Base-by-base conservation (phyloP, 208 protist genomes). In the Tritrichomonas foetus region DNA sequence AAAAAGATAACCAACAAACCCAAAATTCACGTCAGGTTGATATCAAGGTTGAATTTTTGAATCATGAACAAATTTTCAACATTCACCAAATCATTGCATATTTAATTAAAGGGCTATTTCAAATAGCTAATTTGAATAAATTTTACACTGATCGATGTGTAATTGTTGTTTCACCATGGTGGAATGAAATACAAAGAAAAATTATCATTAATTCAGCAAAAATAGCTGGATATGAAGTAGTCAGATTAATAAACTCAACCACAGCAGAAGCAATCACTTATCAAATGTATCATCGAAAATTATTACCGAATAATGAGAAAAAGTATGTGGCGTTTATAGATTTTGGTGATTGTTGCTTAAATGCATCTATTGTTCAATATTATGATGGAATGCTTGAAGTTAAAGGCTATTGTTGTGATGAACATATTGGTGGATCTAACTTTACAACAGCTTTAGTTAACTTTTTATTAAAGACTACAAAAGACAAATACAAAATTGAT, bases 171-270 rank as follows among this genome's bases (percentile, higher is more conserved):
- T 94, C 94, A 44, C 93, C 93, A 39, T 95, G 92, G 53, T 95
- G 78, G 84, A 94, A 49, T 9, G 94, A 95, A 33, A 27, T 94
- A 9, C 93, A 95, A 44, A n/a, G 94, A 36, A 49, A 57, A n/a
- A 94, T 94, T 3, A 57, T 95, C 64, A 57, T 95, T 27, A 94
- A 95, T 92, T 94, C 94, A 44, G 94, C 94, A 50, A 61, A 94
- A n/a, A 53, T 95, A 16, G 57, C 61, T 30, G 84, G 84, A 27
- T 27, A 95, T 30, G 95, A 95, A 25, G 94, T 95, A 30, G 13
- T 94, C 8, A 93, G 92, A 27, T 22, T 95, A 14, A 50, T 95
- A 11, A 92, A 95, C 64, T 93, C 94, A n/a, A 95, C 94, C 57
- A 95, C 93, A 57, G 94, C 94, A 30, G 64, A 74, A 22, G 94